phyloP scores from a whole-genome alignment of 371 early-diverging fungal species.

The Circinella minor region DNA sequence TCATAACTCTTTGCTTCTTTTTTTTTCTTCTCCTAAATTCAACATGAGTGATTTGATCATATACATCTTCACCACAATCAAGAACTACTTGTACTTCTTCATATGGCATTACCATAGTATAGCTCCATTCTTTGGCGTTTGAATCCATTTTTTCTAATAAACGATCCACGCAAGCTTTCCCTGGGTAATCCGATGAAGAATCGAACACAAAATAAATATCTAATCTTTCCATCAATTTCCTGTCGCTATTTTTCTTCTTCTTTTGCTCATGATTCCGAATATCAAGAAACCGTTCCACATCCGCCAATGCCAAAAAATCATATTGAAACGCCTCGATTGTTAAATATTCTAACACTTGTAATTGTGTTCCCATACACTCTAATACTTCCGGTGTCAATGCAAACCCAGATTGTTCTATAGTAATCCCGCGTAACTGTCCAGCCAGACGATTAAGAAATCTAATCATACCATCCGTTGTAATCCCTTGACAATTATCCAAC shows the following conservation, averaged over 20 bases:
- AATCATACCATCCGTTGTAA: neutral
- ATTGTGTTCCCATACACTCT: neutral
- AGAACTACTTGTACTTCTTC: neutral
- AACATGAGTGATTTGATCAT: neutral
- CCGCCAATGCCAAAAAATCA: conserved; percentile 2
- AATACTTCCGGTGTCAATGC: neutral
- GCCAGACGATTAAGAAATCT: neutral
- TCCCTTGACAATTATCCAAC: neutral
- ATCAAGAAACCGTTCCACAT: neutral
- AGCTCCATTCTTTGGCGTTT: neutral
- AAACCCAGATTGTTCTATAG: neutral
- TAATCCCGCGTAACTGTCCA: neutral
- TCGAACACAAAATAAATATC: neutral
- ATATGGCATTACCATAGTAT: neutral
- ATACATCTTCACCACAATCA: neutral
- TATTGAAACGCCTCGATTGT: neutral
- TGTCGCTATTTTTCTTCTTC: neutral
- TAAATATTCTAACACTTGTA: neutral
- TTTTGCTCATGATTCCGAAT: neutral
- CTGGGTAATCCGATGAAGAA: neutral
- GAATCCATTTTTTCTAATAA: neutral
- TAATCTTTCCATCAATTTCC: neutral
- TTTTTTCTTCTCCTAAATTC: neutral
- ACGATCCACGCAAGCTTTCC: neutral
- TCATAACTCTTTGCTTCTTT: neutral